phyloP scores from a whole-genome alignment of 768 basidiomycete genomes.

The Cystobasidium onofrii region DNA sequence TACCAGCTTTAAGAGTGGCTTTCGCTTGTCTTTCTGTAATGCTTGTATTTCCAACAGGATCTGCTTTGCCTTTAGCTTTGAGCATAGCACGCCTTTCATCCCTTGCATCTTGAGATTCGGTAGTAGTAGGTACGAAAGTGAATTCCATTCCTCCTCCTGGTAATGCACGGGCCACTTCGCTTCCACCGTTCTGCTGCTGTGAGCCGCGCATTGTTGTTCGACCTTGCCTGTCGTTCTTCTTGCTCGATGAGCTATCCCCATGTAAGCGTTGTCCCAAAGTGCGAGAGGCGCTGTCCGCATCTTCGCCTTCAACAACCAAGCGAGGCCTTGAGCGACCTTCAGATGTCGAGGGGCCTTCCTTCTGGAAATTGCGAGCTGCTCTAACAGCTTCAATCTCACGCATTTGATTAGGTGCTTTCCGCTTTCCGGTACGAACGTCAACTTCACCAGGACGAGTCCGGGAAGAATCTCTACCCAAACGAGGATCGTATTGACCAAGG shows the following conservation, averaged over 20 bases:
- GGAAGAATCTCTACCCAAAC: not conserved
- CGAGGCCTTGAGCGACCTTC: not conserved
- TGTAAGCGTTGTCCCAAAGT: conserved; percentile 22
- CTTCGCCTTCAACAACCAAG: conserved; percentile 8
- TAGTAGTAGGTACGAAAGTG: conserved; percentile 31
- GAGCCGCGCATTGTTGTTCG: conserved; percentile 24
- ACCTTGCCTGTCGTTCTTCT: conserved; percentile 15
- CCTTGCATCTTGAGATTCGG: not conserved
- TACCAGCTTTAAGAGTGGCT: conserved; percentile 20
- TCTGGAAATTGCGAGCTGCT: not conserved
- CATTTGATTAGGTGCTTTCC: conserved; percentile 25
- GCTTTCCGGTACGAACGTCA: conserved; percentile 21
- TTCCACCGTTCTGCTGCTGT: not conserved
- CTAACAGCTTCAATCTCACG: conserved; percentile 13
- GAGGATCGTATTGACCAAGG: conserved; percentile 22
- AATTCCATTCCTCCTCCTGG: conserved; percentile 32
- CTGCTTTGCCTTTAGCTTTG: conserved; percentile 15
- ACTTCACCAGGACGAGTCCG: not conserved
- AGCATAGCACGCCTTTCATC: conserved; percentile 13
- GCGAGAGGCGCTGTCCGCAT: not conserved
- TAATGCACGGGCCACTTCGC: not conserved
- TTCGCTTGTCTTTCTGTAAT: conserved; percentile 22
- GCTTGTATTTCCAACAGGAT: conserved; percentile 1
- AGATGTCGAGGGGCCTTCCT: not conserved
- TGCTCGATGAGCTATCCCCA: not conserved